Conservation (phyloP, 2,329 filamentous ascomycete species). For the Orbilia oligospora region DNA sequence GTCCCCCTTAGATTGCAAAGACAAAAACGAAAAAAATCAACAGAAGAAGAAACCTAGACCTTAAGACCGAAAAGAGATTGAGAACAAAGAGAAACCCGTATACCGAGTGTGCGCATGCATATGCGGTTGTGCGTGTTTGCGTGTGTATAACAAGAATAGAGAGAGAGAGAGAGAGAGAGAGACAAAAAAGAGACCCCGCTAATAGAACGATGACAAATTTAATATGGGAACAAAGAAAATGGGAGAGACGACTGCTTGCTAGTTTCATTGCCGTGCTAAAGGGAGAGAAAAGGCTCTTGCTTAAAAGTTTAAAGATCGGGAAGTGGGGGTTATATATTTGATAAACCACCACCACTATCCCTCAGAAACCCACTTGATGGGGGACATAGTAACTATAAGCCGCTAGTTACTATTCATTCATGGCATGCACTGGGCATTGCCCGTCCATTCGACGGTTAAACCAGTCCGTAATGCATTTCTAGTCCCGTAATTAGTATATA, state of each 20-base stretch:
- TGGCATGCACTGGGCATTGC: conserved; percentile 49
- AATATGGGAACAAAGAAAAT: conserved; percentile 1
- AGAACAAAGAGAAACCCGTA: not conserved
- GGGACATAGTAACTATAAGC: not conserved
- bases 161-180: too few species aligned
- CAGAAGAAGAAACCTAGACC: not conserved
- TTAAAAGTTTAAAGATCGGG: not conserved
- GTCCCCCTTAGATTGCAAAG: not conserved
- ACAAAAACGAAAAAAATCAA: not conserved
- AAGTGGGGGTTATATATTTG: not conserved
- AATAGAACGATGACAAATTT: conserved; percentile 51
- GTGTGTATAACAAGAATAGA: not conserved
- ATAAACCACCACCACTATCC: not conserved
- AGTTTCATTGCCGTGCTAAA: conserved; percentile 7
- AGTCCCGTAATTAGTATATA: not conserved
- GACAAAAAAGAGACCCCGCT: conserved; percentile 21
- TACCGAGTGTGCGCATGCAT: not conserved
- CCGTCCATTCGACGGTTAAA: conserved; percentile 38
- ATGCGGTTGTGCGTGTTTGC: not conserved
- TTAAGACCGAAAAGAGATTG: not conserved
- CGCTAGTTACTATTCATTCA: conserved; percentile 39
- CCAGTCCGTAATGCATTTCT: conserved; percentile 55
- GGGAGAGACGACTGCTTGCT: conserved; percentile 14
- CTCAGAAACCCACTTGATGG: not conserved
- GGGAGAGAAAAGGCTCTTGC: conserved; percentile 4